Evolutionary conservation across 176 grass and related monocot genomes (phyloP).

Genomic region (Oryza punctata): DNA sequence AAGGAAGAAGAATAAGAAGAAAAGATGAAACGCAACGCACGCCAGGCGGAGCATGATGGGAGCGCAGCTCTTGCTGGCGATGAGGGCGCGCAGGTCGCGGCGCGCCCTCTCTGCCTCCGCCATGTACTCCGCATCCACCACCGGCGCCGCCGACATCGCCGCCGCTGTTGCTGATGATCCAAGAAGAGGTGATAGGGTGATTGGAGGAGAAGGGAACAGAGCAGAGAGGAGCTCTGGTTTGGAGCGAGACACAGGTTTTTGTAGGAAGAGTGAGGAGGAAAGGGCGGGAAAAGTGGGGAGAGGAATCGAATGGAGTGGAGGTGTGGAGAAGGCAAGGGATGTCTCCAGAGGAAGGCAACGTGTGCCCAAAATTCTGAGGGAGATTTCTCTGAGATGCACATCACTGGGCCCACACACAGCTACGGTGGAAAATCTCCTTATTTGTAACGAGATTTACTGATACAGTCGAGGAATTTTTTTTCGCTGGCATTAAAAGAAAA

Average conservation of each 20-base stretch:
- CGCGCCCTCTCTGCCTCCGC: constrained; percentile 50
- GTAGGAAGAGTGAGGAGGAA: background rate
- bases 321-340: constrained; percentile 59
- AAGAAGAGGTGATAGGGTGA: background rate
- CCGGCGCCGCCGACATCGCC: constrained; percentile 17
- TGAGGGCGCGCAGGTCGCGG: constrained; percentile 64
- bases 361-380: background rate
- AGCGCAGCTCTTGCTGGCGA: constrained; percentile 54
- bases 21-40: constrained; percentile 17
- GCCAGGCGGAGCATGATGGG: constrained; percentile 73
- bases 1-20: too few species aligned
- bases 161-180: background rate
- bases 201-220: background rate
- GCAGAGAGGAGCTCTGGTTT: background rate
- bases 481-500: too few species aligned
- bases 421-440: background rate
- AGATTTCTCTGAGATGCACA: background rate
- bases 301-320: constrained; percentile 48
- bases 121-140: constrained; percentile 55
- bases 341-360: constrained; percentile 34
- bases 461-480: too few species aligned
- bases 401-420: background rate
- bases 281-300: background rate
- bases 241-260: background rate
- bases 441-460: too few species aligned